Conservation (phyloP, 306 rosid species). For the Trichosanthes cucumerina region DNA sequence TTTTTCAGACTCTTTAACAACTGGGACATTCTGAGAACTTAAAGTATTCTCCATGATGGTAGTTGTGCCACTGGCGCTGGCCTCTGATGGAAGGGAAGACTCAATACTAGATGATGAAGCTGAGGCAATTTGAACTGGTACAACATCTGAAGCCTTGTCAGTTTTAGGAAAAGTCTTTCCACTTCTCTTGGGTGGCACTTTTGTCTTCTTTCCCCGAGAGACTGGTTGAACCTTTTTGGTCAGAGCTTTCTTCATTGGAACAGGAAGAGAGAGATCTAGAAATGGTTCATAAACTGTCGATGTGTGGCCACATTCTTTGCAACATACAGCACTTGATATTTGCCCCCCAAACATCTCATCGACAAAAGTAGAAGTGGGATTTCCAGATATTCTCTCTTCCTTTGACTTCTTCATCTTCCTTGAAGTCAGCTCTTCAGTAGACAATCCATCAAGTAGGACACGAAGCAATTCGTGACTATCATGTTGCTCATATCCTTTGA, state of each 20-base stretch:
- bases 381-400: constrained; percentile 35
- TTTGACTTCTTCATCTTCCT: constrained; percentile 41
- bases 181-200: constrained; percentile 56
- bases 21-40: constrained; percentile 24
- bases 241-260: constrained; percentile 74
- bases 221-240: constrained; percentile 42
- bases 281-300: constrained; percentile 86
- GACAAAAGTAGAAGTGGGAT: constrained; percentile 39
- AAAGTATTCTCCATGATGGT: constrained; percentile 21
- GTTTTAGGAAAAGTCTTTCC: constrained; percentile 50
- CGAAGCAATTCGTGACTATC: constrained; percentile 92
- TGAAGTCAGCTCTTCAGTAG: constrained; percentile 57
- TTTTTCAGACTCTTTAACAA: constrained; percentile 33
- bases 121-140: constrained; percentile 30
- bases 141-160: constrained; percentile 26
- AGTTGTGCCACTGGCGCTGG: constrained; percentile 25
- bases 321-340: constrained; percentile 72
- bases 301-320: constrained; percentile 72
- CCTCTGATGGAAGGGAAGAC: constrained; percentile 32
- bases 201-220: constrained; percentile 48
- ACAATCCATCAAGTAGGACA: constrained; percentile 74
- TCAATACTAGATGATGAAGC: constrained; percentile 27
- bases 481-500: constrained; percentile 87
- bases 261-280: constrained; percentile 82
- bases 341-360: constrained; percentile 85